Percentiles rank a stretch among this genome's conserved stretches.
Evolutionary conservation across 2,329 filamentous ascomycete genomes (phyloP).

Genomic region (Diaporthe nobilis): DNA sequence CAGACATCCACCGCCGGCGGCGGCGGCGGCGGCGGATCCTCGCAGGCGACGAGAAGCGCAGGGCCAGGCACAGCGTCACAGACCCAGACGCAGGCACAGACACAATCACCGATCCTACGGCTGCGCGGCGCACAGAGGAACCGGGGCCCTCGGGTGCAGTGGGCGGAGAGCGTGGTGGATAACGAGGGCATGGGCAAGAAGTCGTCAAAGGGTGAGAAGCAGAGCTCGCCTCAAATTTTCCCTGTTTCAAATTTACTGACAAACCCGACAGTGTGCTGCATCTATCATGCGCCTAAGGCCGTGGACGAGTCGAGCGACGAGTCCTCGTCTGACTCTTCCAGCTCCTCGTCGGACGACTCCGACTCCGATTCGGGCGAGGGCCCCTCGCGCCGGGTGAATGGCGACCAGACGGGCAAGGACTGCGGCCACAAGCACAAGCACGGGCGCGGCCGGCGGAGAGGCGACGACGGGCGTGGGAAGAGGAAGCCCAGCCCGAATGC

Average conservation of each 20-base stretch:
- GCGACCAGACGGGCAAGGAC: constrained; percentile 33
- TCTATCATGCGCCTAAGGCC: constrained; percentile 89
- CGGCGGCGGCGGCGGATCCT: background rate
- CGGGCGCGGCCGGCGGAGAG: constrained; percentile 33
- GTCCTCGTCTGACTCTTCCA: constrained; percentile 70
- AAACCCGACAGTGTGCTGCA: constrained; percentile 86
- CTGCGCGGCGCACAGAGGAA: constrained; percentile 64
- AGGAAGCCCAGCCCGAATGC: constrained; percentile 43
- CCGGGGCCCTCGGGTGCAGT: constrained; percentile 79
- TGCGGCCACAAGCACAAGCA: constrained; percentile 31
- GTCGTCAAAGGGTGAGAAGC: constrained; percentile 83
- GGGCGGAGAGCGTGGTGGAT: constrained; percentile 94
- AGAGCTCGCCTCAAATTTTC: no score
- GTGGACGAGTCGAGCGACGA: constrained; percentile 87
- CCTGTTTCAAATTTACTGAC: background rate
- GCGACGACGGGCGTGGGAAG: constrained; percentile 13
- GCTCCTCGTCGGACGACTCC: constrained; percentile 54
- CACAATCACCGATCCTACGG: constrained; percentile 59
- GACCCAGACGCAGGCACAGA: constrained; percentile 45
- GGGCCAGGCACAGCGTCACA: constrained; percentile 37
- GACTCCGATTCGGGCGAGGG: constrained; percentile 57
- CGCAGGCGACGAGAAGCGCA: constrained; percentile 23
- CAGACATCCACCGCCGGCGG: constrained; percentile 12
- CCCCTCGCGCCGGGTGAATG: constrained; percentile 54
- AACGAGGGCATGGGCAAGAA: constrained; percentile 97